Conservation (phyloP, 306 rosid genomes). For the Cicer yamashitae region DNA sequence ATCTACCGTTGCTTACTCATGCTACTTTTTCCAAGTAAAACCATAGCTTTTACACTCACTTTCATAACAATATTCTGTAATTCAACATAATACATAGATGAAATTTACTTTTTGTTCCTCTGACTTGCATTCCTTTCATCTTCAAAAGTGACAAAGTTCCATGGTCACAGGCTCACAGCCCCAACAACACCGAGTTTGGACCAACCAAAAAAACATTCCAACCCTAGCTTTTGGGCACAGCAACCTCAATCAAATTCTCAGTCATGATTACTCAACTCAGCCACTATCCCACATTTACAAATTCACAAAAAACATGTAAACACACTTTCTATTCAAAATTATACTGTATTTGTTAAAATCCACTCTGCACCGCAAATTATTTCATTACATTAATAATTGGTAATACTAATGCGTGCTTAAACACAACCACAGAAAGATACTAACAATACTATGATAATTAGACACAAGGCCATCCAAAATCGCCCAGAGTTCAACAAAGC, state of each 20-base stretch:
- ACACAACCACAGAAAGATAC: too few relatives aligned
- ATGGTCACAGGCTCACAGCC: not conserved
- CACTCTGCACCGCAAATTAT: slow-evolving; percentile 23
- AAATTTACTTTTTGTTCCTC: not conserved
- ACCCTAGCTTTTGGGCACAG: not conserved
- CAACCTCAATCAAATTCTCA: not conserved
- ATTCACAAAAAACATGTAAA: not conserved
- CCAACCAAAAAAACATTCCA: not conserved
- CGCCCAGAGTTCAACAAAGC: slow-evolving; percentile 9
- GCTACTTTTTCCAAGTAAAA: not conserved
- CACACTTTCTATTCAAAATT: not conserved
- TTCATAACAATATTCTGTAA: not conserved
- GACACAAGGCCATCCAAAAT: slow-evolving; percentile 13
- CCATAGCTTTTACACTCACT: not conserved
- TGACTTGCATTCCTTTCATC: not conserved
- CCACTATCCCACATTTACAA: not conserved
- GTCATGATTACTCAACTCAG: not conserved
- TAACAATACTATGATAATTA: not conserved
- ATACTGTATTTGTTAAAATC: not conserved
- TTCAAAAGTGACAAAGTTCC: not conserved
- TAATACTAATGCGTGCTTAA: not conserved
- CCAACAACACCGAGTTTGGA: not conserved
- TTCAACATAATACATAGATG: not conserved
- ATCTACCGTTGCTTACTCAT: not conserved
- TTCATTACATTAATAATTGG: not conserved